phyloP scores from a whole-genome alignment of 768 basidiomycete species.

The Russula griseocarnosa region DNA sequence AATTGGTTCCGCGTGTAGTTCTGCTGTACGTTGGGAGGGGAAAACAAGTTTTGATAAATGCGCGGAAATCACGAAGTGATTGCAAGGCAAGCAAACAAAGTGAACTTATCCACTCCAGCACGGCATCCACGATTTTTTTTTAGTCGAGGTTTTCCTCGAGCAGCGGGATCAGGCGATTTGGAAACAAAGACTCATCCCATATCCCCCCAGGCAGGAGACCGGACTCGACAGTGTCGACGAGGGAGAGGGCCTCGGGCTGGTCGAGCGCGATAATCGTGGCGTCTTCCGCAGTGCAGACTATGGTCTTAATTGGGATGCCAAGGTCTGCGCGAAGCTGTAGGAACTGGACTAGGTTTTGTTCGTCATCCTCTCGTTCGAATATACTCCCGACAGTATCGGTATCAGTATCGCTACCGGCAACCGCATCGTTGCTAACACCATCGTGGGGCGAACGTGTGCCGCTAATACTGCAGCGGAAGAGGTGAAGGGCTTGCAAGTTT shows the following conservation, averaged over 20 bases:
- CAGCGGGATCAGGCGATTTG: conserved; percentile 11
- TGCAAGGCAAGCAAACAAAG: not conserved
- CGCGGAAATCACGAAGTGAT: not conserved
- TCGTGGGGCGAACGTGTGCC: not conserved
- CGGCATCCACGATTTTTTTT: not conserved
- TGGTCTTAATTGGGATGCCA: conserved; percentile 8
- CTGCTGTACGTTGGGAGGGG: not conserved
- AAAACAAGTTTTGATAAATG: not conserved
- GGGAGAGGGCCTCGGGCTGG: not conserved
- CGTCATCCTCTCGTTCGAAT: not conserved
- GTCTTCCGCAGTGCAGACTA: conserved; percentile 7
- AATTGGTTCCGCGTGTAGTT: not conserved
- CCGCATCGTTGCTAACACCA: not conserved
- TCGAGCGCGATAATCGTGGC: not conserved
- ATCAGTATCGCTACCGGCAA: not conserved
- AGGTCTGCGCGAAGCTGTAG: conserved; percentile 7
- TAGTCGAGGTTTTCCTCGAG: conserved; percentile 22
- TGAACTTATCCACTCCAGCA: not conserved
- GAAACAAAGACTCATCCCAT: conserved; percentile 12
- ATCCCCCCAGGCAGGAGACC: not conserved
- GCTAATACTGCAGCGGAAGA: conserved; percentile 1
- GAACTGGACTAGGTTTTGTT: conserved; percentile 3
- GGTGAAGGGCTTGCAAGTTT: not conserved
- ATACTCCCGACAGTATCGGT: not conserved
- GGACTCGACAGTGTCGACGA: conserved; percentile 14